Conservation (phyloP, 2,329 filamentous ascomycete species). For the Zymoseptoria ardabiliae region DNA sequence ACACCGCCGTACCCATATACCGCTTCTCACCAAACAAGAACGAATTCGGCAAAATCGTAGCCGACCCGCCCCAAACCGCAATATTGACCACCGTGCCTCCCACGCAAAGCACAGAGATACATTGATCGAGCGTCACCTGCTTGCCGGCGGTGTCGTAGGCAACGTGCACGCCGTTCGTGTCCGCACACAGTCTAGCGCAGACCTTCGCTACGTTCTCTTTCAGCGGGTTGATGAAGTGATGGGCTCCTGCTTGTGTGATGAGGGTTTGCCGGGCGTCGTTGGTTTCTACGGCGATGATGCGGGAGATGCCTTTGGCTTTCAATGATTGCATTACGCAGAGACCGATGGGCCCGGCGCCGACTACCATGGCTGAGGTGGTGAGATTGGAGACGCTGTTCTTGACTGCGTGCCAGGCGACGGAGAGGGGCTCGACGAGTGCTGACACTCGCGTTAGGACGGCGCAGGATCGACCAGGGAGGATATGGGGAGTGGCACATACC, state of each 20-base stretch:
- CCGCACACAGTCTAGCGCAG: background rate
- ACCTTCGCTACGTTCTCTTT: background rate
- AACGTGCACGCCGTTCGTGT: background rate
- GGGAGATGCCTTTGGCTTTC: background rate
- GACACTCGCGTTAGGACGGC: background rate
- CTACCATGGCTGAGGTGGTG: background rate
- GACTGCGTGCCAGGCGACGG: background rate
- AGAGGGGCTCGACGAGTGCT: background rate
- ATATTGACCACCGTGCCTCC: constrained; percentile 10
- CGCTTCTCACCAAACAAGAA: constrained; percentile 6
- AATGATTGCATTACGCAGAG: background rate
- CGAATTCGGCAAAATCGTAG: constrained; percentile 5
- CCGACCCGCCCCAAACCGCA: constrained; percentile 7
- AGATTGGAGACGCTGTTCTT: background rate
- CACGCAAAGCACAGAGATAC: background rate
- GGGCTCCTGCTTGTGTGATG: background rate
- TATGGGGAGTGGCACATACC: background rate
- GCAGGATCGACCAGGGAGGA: too few relatives aligned
- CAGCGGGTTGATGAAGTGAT: background rate
- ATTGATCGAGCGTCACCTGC: background rate
- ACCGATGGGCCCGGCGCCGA: background rate
- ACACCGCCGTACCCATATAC: constrained; percentile 3
- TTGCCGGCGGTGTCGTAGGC: background rate
- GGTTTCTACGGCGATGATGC: background rate
- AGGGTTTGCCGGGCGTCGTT: background rate